These are phyloP conservation scores for Tuber umbilicatum DNA, from an alignment of 495 filamentous ascomycete genomes.

Conservation along the genomic window DNA sequence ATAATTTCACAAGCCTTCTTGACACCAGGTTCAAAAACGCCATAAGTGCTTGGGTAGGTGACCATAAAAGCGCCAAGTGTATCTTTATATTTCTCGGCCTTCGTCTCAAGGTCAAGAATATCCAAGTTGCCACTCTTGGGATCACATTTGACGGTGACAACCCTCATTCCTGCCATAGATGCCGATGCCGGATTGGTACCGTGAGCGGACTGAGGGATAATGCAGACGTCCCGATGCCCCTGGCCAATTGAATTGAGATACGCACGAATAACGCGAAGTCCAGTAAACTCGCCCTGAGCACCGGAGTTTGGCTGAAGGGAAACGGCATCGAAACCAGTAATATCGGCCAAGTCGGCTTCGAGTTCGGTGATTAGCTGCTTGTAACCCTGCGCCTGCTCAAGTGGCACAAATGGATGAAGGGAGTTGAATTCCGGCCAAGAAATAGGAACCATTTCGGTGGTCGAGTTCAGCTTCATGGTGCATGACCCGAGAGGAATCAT, in stretches of 20 bases:
- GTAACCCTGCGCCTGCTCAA: conserved; percentile 62
- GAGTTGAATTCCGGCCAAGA: conserved; percentile 79
- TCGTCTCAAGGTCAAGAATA: conserved; percentile 73
- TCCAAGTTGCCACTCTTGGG: conserved; percentile 84
- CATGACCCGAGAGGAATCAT: conserved; percentile 99
- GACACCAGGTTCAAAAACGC: conserved; percentile 88
- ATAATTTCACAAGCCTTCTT: conserved; percentile 82
- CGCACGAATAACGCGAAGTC: conserved; percentile 84
- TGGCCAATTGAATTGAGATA: conserved; percentile 62
- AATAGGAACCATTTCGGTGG: conserved; percentile 85
- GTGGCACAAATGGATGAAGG: conserved; percentile 75
- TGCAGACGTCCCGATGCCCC: conserved; percentile 78
- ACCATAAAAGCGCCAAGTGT: conserved; percentile 95
- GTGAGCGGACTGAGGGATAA: conserved; percentile 95
- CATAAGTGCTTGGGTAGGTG: conserved; percentile 95
- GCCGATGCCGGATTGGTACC: conserved; percentile 96
- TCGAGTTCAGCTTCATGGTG: conserved; percentile 98
- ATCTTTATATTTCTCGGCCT: conserved; percentile 79
- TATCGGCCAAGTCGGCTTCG: conserved; percentile 67
- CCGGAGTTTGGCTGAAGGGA: conserved; percentile 96
- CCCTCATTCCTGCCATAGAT: conserved; percentile 95
- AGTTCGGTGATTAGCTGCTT: conserved; percentile 61
- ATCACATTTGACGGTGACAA: conserved; percentile 90
- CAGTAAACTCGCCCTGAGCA: conserved; percentile 93
- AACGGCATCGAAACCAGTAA: conserved; percentile 85